These are phyloP conservation scores for Choiromyces venosus DNA, from an alignment of 495 filamentous ascomycete species.

Conservation along the genomic window DNA sequence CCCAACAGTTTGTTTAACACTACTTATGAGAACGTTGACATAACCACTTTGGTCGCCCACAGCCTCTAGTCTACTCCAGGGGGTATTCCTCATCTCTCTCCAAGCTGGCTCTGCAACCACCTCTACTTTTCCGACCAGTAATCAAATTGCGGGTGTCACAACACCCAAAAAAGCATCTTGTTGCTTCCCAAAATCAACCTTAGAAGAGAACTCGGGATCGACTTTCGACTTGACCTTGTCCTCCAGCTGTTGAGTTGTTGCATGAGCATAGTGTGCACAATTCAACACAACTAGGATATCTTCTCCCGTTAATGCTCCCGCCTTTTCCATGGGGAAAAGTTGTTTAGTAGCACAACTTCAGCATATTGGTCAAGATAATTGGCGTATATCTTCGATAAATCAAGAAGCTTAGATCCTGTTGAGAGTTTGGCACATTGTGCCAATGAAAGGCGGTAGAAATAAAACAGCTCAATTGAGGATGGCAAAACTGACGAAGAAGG, in stretches of 20 bases:
- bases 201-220: constrained; percentile 65
- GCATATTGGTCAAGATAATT: constrained; percentile 96
- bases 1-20: constrained; percentile 60
- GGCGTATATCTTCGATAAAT: constrained; percentile 75
- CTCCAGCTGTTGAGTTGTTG: constrained; percentile 82
- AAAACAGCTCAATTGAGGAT: constrained; percentile 93
- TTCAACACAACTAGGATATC: constrained; percentile 83
- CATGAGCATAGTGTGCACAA: constrained; percentile 96
- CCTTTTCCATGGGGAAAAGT: constrained; percentile 52
- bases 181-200: constrained; percentile 83
- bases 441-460: constrained; percentile 84
- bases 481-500: constrained; percentile 67
- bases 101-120: constrained; percentile 74
- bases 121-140: constrained; percentile 78
- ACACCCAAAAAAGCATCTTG: constrained; percentile 94
- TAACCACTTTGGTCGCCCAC: constrained; percentile 96
- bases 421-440: constrained; percentile 96
- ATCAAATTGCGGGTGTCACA: constrained; percentile 76
- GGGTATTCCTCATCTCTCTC: constrained; percentile 95
- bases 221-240: constrained; percentile 89
- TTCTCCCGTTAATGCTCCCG: constrained; percentile 56
- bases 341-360: constrained; percentile 79
- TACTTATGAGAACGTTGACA: constrained; percentile 69
- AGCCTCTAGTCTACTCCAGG: constrained; percentile 89
- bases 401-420: constrained; percentile 75